These are phyloP conservation scores for Daldinia decipiens DNA, from an alignment of 495 filamentous ascomycete species.

Conservation along the genomic window DNA sequence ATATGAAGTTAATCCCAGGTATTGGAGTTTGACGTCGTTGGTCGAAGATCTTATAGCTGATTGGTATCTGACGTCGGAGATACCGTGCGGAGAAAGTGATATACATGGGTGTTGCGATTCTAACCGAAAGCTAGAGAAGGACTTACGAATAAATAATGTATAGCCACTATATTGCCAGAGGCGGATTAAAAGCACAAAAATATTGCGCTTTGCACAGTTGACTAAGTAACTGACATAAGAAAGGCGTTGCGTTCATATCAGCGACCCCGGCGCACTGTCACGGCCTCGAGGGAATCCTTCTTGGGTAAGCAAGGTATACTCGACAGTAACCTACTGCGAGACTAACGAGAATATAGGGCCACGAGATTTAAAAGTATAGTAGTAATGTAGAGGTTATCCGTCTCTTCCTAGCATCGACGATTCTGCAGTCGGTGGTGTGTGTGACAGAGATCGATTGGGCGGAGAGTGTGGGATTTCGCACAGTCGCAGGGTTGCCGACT, in stretches of 20 bases:
- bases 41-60: not conserved
- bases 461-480: constrained; percentile 7
- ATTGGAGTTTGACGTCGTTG: not conserved
- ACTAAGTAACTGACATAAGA: not conserved
- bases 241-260: not conserved
- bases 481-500: constrained; percentile 3
- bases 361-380: not conserved
- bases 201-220: not conserved
- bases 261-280: constrained; percentile 6
- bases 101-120: constrained; percentile 10
- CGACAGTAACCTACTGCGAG: not conserved
- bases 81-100: constrained; percentile 17
- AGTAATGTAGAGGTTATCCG: not conserved
- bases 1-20: not conserved
- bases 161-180: not conserved
- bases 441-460: not conserved
- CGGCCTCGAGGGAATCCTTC: constrained; percentile 5
- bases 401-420: not conserved
- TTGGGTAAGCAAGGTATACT: not conserved
- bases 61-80: constrained; percentile 2
- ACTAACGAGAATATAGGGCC: not conserved
- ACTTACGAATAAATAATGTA: not conserved
- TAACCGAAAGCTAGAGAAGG: not conserved
- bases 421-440: not conserved
- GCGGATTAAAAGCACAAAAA: not conserved